Base-by-base conservation (phyloP, 164 flowering plant genomes). In the Litsea cubeba region DNA sequence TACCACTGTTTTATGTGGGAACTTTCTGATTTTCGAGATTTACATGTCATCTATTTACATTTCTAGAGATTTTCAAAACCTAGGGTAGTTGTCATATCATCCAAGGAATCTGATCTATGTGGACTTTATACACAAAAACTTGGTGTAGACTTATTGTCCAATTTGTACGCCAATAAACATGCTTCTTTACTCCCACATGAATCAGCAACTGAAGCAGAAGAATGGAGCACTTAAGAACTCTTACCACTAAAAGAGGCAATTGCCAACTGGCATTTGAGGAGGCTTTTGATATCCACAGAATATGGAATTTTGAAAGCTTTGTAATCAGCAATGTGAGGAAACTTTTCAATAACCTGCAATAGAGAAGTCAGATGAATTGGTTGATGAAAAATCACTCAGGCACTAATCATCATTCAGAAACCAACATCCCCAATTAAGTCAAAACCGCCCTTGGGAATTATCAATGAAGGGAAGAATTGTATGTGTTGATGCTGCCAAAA, bases 211-310 rank as follows among this genome's bases (percentile, higher is more conserved):
- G 26, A 23, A 64, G 26, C 14, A 71, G 24, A 18, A 10, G 18
- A n/a, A 65, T 24, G 69, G 25, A n/a, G 14, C 7, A 57, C 23
- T 15, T 65, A 18, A 3, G 14, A 50, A 50, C 32, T 26, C 88
- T 87, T 83, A 95, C 98, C 78, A 72, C 65, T 71, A 65, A 85
- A 87, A 25, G 81, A 28, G 70, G 88, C 94, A 83, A 95, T 83
- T 49, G 91, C 97, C 70, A 95, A 78, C 76, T 95, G 99, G 80
- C 88, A 85, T 80, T 95, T 95, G 68, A 95, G 83, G 30, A 88
- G 84, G 78, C 78, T 71, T 82, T 83, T 76, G 54, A 66, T 82
- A 82, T 89, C 91, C 75, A 80, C 75, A 57, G 32, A 58, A 12
- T 73, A 67, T 67, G 97, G 90, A 28, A 90, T 78, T 62, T 72